phyloP scores from a whole-genome alignment of 169 alveolate genomes.

The Miamiensis avidus region DNA sequence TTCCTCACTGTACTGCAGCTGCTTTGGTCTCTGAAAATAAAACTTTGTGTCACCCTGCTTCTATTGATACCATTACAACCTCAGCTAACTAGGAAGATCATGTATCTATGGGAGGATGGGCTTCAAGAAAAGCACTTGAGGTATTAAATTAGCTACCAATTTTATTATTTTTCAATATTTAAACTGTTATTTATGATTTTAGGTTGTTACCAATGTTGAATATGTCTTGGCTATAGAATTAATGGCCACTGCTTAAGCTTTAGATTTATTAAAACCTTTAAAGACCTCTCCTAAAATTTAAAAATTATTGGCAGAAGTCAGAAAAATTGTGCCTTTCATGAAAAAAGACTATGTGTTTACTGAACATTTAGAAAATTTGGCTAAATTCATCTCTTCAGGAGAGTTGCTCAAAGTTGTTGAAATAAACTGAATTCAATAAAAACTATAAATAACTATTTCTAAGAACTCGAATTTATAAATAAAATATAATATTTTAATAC shows the following conservation, averaged over 20 bases:
- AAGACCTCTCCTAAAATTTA: neutral
- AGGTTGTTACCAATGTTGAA: slow-evolving; percentile 30
- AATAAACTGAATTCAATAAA: neutral
- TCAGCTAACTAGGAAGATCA: slow-evolving; percentile 76
- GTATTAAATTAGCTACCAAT: slow-evolving; percentile 28
- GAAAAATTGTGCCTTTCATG: neutral
- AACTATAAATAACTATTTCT: too few species aligned
- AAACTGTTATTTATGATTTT: too few species aligned
- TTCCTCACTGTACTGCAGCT: slow-evolving; percentile 61
- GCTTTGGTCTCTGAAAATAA: slow-evolving; percentile 67
- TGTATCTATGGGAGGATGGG: slow-evolving; percentile 71
- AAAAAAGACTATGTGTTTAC: neutral
- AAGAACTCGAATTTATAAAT: too few species aligned
- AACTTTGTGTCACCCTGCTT: slow-evolving; percentile 66
- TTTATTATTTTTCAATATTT: too few species aligned
- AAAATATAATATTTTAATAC: too few species aligned
- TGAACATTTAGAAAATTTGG: neutral
- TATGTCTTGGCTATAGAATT: slow-evolving; percentile 63
- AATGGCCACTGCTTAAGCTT: slow-evolving; percentile 53
- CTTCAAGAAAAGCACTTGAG: slow-evolving; percentile 58
- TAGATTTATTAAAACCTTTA: slow-evolving; percentile 32
- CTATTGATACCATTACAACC: slow-evolving; percentile 65
- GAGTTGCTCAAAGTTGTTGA: neutral
- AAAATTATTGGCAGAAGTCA: neutral
- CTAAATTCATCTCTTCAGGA: neutral